Evolutionary conservation across 2,329 filamentous ascomycete species (phyloP).

Genomic region (Dryadomyces quercivorus): DNA sequence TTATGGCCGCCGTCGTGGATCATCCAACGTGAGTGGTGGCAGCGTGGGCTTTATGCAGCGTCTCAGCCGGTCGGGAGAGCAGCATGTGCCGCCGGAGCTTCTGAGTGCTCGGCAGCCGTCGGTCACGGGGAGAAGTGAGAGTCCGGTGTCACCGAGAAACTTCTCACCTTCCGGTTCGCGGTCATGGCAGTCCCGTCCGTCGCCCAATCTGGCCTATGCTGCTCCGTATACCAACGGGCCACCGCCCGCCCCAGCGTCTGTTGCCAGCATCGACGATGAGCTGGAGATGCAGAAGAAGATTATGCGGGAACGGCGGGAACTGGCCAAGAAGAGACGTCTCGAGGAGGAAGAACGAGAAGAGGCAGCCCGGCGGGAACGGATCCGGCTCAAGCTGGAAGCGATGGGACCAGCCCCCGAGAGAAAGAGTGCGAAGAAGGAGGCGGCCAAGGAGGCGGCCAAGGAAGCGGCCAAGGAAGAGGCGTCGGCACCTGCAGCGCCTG

Average conservation of each 20-base stretch:
- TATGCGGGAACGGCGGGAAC: constrained; percentile 59
- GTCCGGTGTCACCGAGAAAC: constrained; percentile 34
- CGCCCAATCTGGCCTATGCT: constrained; percentile 21
- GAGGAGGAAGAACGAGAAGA: constrained; percentile 63
- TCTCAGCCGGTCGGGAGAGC: constrained; percentile 30
- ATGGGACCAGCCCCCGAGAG: constrained; percentile 53
- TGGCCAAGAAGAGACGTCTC: constrained; percentile 53
- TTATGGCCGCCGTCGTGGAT: constrained; percentile 68
- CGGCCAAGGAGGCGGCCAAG: constrained; percentile 25
- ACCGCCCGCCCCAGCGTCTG: constrained; percentile 14
- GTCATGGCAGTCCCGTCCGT: constrained; percentile 29
- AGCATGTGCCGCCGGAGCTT: constrained; percentile 28
- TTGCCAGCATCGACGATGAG: constrained; percentile 33
- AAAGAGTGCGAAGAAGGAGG: constrained; percentile 43
- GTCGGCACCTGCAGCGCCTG: neutral
- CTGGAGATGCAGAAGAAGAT: constrained; percentile 55
- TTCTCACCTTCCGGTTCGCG: constrained; percentile 25
- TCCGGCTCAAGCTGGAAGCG: constrained; percentile 59
- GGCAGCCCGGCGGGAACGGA: constrained; percentile 56
- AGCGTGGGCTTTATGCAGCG: constrained; percentile 60
- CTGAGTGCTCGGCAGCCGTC: constrained; percentile 34
- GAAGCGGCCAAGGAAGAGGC: constrained; percentile 29
- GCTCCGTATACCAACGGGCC: neutral
- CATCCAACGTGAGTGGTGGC: constrained; percentile 82
- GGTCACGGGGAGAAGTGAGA: constrained; percentile 36